A percentile compares a stretch with the other conserved stretches of the same genome.
Conservation (phyloP, 1,284 basidiomycete genomes). For the Tremellales sp. region DNA sequence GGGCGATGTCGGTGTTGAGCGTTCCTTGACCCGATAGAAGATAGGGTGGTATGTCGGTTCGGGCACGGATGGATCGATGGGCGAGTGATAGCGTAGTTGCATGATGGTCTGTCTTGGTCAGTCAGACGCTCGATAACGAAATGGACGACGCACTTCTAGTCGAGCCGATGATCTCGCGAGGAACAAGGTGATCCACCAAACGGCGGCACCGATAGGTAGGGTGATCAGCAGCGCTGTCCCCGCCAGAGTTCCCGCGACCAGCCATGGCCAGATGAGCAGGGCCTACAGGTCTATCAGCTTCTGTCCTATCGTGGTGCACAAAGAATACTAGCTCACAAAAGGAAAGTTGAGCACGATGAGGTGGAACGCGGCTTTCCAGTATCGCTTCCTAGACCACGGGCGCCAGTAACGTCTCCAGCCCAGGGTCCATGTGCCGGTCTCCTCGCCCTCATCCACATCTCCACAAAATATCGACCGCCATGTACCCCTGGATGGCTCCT, state of each 20-base stretch:
- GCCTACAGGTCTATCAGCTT: slow-evolving; percentile 26
- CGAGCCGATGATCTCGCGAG: slow-evolving; percentile 41
- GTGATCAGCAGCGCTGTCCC: slow-evolving; percentile 47
- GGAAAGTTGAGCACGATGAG: slow-evolving; percentile 43
- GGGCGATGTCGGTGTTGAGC: slow-evolving; percentile 13
- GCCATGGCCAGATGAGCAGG: slow-evolving; percentile 42
- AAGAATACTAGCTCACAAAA: slow-evolving; percentile 35
- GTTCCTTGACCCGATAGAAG: slow-evolving; percentile 33
- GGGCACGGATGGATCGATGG: slow-evolving; percentile 17
- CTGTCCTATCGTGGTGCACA: not conserved
- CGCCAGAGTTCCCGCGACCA: slow-evolving; percentile 43
- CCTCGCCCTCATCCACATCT: slow-evolving; percentile 23
- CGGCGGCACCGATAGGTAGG: slow-evolving; percentile 42
- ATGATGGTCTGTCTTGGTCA: slow-evolving; percentile 28
- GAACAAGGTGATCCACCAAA: slow-evolving; percentile 47
- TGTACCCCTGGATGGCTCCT: slow-evolving; percentile 8
- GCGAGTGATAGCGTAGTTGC: slow-evolving; percentile 38
- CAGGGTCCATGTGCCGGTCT: slow-evolving; percentile 13
- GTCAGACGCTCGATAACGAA: not conserved
- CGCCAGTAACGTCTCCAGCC: slow-evolving; percentile 34
- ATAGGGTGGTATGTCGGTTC: slow-evolving; percentile 37
- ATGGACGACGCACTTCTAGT: slow-evolving; percentile 26
- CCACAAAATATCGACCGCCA: slow-evolving; percentile 31
- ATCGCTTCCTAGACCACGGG: slow-evolving; percentile 24
- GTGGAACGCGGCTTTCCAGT: slow-evolving; percentile 40